phyloP scores from a whole-genome alignment of 768 basidiomycete genomes.

The Leccinum longicurvipes region DNA sequence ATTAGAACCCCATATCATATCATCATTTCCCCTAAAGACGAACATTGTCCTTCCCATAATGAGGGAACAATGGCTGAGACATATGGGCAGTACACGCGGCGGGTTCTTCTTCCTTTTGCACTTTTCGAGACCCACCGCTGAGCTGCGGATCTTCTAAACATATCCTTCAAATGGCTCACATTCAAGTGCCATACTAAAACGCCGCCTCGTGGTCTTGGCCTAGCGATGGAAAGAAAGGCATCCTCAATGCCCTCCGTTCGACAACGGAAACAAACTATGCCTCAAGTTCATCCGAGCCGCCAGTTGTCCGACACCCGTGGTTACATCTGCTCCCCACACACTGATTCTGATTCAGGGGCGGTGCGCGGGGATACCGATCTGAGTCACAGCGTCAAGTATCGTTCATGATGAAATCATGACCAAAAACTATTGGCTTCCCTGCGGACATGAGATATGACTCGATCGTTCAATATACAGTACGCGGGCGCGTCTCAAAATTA shows the following conservation, averaged over 20 bases:
- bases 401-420: constrained; percentile 6
- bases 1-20: constrained; percentile 7
- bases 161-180: constrained; percentile 11
- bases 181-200: constrained; percentile 11
- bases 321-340: constrained; percentile 11
- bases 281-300: constrained; percentile 19
- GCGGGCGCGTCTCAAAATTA: constrained; percentile 12
- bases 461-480: background rate
- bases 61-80: constrained; percentile 31
- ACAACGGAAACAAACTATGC: constrained; percentile 1
- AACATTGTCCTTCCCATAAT: constrained; percentile 32
- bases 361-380: constrained; percentile 13
- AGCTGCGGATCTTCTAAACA: constrained; percentile 15
- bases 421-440: constrained; percentile 8
- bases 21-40: constrained; percentile 13
- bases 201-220: constrained; percentile 16
- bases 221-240: constrained; percentile 3
- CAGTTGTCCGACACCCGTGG: no score
- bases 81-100: background rate
- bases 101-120: background rate
- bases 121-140: constrained; percentile 1
- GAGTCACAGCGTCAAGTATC: constrained; percentile 4
- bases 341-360: constrained; percentile 7
- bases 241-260: constrained; percentile 9
- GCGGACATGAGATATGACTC: constrained; percentile 22